Conservation (phyloP, 2,329 filamentous ascomycete genomes). For the Colletotrichum incanum region DNA sequence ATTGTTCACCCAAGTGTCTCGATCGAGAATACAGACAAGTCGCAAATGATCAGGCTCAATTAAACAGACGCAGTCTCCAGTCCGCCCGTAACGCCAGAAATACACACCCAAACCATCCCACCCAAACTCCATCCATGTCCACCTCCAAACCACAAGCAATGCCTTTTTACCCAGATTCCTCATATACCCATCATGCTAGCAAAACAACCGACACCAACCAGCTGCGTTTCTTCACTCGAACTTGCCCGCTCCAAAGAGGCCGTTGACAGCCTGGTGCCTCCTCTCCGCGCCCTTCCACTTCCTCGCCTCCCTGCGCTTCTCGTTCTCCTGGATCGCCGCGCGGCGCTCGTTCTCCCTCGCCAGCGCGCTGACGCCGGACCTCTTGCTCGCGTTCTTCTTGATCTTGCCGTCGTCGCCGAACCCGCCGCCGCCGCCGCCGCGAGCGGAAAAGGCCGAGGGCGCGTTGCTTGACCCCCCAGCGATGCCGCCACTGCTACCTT, state of each 20-base stretch:
- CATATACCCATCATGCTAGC: not conserved
- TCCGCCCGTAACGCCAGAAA: not conserved
- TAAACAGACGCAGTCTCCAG: not conserved
- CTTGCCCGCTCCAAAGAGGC: conserved; percentile 70
- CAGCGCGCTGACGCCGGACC: conserved; percentile 74
- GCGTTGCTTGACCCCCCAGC: conserved; percentile 30
- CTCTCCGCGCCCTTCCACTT: conserved; percentile 72
- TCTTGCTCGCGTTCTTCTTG: conserved; percentile 73
- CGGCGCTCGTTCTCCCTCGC: conserved; percentile 72
- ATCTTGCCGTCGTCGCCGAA: conserved; percentile 68
- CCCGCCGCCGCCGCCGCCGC: conserved; percentile 37
- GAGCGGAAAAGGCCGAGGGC: conserved; percentile 24
- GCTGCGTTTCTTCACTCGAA: conserved; percentile 59
- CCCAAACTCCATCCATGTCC: not conserved
- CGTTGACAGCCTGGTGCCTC: conserved; percentile 70
- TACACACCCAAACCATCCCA: not conserved
- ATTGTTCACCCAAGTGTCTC: not conserved
- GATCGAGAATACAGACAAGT: not conserved
- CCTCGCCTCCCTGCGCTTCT: conserved; percentile 71
- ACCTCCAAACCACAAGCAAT: not conserved
- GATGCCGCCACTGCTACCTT: conserved; percentile 26
- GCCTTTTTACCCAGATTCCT: not conserved
- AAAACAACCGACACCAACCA: not conserved
- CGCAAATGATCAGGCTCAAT: not conserved
- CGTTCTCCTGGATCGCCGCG: conserved; percentile 69